Evolutionary conservation across 768 basidiomycete species (phyloP), one percentile per base, ranked within the genome.

Genomic region (Panaeolus cyanescens): DNA sequence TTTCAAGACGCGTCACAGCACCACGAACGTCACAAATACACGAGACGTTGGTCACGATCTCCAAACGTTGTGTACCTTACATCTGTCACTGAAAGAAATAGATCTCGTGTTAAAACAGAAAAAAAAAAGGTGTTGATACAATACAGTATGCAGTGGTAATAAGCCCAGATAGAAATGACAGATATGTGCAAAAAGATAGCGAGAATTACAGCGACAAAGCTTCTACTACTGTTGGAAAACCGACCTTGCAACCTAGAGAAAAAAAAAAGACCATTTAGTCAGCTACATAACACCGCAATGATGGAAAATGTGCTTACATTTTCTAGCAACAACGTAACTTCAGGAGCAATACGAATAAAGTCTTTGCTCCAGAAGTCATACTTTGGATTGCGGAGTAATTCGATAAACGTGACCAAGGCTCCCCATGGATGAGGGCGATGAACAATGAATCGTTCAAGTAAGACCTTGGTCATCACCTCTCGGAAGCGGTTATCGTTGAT

Each of bases 371-470:
- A 94, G 80, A 95, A 95, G 60, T 92, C 91, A 68, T 94, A 95
- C 76, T 90, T 92, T 59, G 87, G 85, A 74, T 96, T 95, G 64
- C 93, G 89, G 56, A 98, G 87, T 64, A 97, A 77, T 75, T 96
- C 93, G 68, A 96, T 95, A 76, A 97, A 96, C 4, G 95, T 94
- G 66, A 94, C 89, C 66, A 96, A 76, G 28, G 95, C 88, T 60
- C 96, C 96, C 95, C 95, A 98, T 28, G 97, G 96, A 68, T 98
- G 96, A 54, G 97, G 97, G 30, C 95, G 89, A 71, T 93, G 90
- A 32, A 95, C 95, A 61, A 99, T 86, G 77, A 97, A 92, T 33
- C 95, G 87, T 72, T 99, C 96, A 67, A 99, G 80, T 33, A 99
- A 84, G 34, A 97, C 93, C 64, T 90, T 91, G 56, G 95, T 91